Evolutionary conservation across 768 basidiomycete genomes (phyloP), one percentile per base, ranked within the genome.

Genomic region (Naganishia vishniacii): DNA sequence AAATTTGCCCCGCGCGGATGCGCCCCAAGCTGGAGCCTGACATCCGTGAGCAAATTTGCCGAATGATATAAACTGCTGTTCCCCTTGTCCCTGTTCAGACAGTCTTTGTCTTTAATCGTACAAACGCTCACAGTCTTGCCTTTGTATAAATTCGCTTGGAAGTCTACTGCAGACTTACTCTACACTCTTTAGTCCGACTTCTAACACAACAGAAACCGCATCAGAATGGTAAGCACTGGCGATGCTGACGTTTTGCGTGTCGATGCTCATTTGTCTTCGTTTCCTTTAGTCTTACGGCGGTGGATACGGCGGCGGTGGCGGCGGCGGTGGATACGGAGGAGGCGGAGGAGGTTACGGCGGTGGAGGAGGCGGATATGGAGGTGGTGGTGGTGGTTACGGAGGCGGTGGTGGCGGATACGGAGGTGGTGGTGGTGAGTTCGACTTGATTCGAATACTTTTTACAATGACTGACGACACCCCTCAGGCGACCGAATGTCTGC

Each of bases 401-500:
- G 37, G 26, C 16, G 62, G 60, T 18, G 62, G 61, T 51, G n/a
- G n/a, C n/a, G 28, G 46, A 11, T 42, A 18, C 37, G 62, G 62
- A 7, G 62, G 62, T 34, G n/a, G n/a, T n/a, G n/a, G 31, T 3
- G 59, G 64, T 62, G 68, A 69, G 58, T 48, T 58, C 63, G 12
- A 13, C n/a, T 44, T 26, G n/a, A n/a, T n/a, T n/a, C n/a, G n/a
- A n/a, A n/a, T n/a, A n/a, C n/a, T n/a, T n/a, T n/a, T n/a, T n/a
- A n/a, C n/a, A n/a, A n/a, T n/a, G n/a, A n/a, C n/a, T n/a, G n/a
- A n/a, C n/a, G n/a, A n/a, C n/a, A n/a, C n/a, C n/a, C n/a, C n/a
- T n/a, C n/a, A n/a, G 76, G 76, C 47, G 78, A 78, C 70, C 73
- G 78, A 56, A 91, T 91, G 88, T 81, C 83, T 53, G 83, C 82